Percentiles rank a stretch among this genome's conserved stretches.
Evolutionary conservation across 352 stramenopile species (phyloP).

Genomic region (Blastocystis sp.): DNA sequence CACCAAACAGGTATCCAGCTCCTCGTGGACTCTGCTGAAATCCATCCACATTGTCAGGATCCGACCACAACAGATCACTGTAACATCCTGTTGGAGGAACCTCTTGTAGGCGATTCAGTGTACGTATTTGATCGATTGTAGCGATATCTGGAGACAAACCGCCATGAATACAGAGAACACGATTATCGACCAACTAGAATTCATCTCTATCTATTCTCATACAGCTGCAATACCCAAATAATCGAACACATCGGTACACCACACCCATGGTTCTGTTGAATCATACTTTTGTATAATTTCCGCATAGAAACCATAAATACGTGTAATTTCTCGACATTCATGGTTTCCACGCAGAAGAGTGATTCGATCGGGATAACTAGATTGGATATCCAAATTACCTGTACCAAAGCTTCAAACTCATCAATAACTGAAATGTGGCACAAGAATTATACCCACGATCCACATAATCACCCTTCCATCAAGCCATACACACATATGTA

Average conservation of each 20-base stretch:
- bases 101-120: conserved; percentile 93
- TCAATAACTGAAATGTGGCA: conserved; percentile 77
- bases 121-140: conserved; percentile 77
- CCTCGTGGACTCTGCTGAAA: conserved; percentile 79
- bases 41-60: conserved; percentile 85
- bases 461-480: conserved; percentile 75
- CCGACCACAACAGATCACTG: conserved; percentile 90
- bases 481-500: not conserved
- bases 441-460: conserved; percentile 80
- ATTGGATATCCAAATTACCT: conserved; percentile 72
- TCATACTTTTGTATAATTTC: conserved; percentile 89
- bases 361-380: conserved; percentile 77
- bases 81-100: conserved; percentile 95
- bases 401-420: conserved; percentile 74
- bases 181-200: conserved; percentile 62
- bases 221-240: conserved; percentile 85
- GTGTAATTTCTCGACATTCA: conserved; percentile 77
- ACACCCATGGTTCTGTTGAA: conserved; percentile 86
- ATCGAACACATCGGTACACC: conserved; percentile 91
- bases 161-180: conserved; percentile 83
- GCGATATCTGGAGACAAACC: conserved; percentile 77
- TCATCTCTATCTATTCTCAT: conserved; percentile 70
- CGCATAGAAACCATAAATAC: conserved; percentile 81
- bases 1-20: conserved; percentile 78
- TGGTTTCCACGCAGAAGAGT: conserved; percentile 80